Percentiles rank a stretch among this genome's conserved stretches.
Evolutionary conservation across 1,284 basidiomycete genomes (phyloP).

Genomic region (Erythrobasidium hasegawianum): DNA sequence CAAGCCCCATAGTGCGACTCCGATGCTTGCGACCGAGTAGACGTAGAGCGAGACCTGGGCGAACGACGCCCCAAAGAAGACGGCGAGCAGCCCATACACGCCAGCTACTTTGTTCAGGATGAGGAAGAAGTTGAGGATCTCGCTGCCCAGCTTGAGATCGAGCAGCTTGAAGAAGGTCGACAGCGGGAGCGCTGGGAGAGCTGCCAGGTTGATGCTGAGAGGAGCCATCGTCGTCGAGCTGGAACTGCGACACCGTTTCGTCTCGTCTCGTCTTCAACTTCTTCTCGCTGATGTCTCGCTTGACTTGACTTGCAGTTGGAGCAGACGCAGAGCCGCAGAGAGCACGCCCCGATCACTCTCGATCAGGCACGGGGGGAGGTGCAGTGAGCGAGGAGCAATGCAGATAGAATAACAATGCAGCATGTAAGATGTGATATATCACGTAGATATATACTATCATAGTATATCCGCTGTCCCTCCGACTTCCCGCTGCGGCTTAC

Average conservation of each 20-base stretch:
- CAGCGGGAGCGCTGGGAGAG: constrained; percentile 3
- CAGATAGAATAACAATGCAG: background rate
- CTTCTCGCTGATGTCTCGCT: no score
- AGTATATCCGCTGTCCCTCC: background rate
- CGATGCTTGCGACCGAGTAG: constrained; percentile 80
- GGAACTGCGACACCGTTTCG: no score
- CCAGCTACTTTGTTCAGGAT: constrained; percentile 98
- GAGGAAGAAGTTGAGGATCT: constrained; percentile 76
- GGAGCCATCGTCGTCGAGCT: no score
- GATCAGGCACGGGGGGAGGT: no score
- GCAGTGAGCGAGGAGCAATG: constrained; percentile 1
- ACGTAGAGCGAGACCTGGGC: constrained; percentile 87
- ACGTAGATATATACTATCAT: no score
- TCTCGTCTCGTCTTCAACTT: no score
- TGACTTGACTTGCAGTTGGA: no score
- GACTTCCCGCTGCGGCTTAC: background rate
- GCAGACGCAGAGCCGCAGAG: no score
- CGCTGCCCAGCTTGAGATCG: constrained; percentile 77
- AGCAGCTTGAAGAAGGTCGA: constrained; percentile 71
- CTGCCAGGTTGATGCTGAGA: no score
- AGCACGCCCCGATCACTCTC: no score
- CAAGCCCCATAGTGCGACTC: constrained; percentile 81
- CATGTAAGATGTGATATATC: background rate
- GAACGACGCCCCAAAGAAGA: constrained; percentile 81
- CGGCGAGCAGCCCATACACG: constrained; percentile 88